phyloP scores from a whole-genome alignment of 495 filamentous ascomycete species.

The Penicillium riverlandense region DNA sequence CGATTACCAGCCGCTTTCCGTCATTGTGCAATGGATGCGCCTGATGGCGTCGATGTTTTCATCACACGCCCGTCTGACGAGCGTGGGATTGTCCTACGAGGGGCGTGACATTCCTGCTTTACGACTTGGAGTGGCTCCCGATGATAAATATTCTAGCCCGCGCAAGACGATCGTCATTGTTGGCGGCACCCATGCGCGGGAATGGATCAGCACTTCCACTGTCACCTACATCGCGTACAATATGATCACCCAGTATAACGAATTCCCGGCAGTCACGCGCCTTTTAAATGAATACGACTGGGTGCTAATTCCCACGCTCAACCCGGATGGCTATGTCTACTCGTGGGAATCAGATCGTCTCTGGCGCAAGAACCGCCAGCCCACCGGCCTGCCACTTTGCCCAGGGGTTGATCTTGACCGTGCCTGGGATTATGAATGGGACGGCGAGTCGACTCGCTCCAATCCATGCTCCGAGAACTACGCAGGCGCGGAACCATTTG shows the following conservation, averaged over 20 bases:
- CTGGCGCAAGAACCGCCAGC: constrained; percentile 93
- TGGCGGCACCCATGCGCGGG: constrained; percentile 82
- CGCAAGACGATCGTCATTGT: constrained; percentile 76
- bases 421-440: constrained; percentile 79
- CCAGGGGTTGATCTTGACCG: constrained; percentile 86
- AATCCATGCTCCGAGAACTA: constrained; percentile 94
- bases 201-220: constrained; percentile 93
- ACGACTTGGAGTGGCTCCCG: constrained; percentile 60
- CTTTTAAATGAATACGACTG: constrained; percentile 78
- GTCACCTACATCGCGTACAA: constrained; percentile 88
- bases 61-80: constrained; percentile 63
- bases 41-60: constrained; percentile 85
- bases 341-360: constrained; percentile 87
- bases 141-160: constrained; percentile 28
- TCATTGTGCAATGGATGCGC: constrained; percentile 82
- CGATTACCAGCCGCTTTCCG: constrained; percentile 76
- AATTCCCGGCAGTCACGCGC: constrained; percentile 56
- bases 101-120: constrained; percentile 78
- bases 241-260: constrained; percentile 76
- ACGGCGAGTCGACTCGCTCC: constrained; percentile 52
- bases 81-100: constrained; percentile 74
- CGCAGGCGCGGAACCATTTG: constrained; percentile 75
- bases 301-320: constrained; percentile 82
- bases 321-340: constrained; percentile 91
- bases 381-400: constrained; percentile 75